A percentile compares a stretch with the other conserved stretches of the same genome.
Conservation (phyloP, 2,329 filamentous ascomycete species). For the Beauveria bassiana region DNA sequence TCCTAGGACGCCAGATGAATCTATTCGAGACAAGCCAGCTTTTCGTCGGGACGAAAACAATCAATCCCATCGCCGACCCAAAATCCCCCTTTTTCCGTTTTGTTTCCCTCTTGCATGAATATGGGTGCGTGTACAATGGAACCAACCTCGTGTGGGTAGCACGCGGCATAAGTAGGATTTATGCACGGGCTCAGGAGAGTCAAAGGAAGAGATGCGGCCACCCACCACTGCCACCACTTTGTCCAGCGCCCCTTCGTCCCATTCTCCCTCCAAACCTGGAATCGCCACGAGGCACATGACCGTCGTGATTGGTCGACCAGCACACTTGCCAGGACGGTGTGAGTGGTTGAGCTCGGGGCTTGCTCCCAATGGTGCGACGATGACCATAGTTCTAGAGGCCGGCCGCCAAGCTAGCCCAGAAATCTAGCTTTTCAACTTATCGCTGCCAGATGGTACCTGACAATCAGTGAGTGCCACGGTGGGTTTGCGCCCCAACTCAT, state of each 20-base stretch:
- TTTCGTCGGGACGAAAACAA: too few relatives aligned
- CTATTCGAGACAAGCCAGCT: not conserved
- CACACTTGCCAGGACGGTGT: not conserved
- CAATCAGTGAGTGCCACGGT: not conserved
- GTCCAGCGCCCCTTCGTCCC: not conserved
- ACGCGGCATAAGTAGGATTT: too few relatives aligned
- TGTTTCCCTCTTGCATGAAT: too few relatives aligned
- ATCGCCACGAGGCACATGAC: not conserved
- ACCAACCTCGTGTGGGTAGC: too few relatives aligned
- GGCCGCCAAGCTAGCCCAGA: not conserved
- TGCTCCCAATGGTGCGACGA: slow-evolving; percentile 1
- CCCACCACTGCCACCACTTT: too few relatives aligned
- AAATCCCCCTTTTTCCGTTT: too few relatives aligned
- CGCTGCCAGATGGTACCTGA: not conserved
- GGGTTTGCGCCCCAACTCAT: too few relatives aligned
- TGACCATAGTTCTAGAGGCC: not conserved
- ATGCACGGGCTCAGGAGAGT: too few relatives aligned
- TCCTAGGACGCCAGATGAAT: not conserved
- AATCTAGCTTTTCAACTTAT: not conserved
- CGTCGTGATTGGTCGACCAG: slow-evolving; percentile 1
- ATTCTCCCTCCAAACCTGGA: not conserved
- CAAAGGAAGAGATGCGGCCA: too few relatives aligned
- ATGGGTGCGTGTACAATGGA: too few relatives aligned
- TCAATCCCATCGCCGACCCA: too few relatives aligned
- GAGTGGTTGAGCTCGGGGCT: not conserved